phyloP scores from a whole-genome alignment of 2,329 filamentous ascomycete genomes.

The Colletotrichum neosansevieriae region DNA sequence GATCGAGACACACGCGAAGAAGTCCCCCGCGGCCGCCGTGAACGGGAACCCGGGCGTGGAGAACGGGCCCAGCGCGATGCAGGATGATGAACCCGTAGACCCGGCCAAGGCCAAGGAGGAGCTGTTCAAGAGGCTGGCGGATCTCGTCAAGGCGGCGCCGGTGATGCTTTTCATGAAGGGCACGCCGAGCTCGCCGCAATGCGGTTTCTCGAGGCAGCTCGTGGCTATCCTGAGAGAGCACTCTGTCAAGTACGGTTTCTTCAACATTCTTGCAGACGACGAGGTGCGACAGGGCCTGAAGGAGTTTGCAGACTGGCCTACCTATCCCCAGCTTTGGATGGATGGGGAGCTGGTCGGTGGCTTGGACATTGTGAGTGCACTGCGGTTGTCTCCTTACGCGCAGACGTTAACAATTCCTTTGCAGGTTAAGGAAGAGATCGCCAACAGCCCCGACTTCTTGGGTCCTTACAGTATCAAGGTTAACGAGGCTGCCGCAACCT shows the following conservation, averaged over 20 bases:
- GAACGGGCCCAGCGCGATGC: conserved; percentile 40
- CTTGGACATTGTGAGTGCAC: conserved; percentile 86
- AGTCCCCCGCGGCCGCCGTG: conserved; percentile 54
- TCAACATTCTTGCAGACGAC: conserved; percentile 98
- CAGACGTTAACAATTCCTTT: conserved; percentile 8
- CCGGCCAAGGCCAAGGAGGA: conserved; percentile 79
- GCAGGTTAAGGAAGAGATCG: conserved; percentile 93
- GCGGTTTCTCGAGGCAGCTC: conserved; percentile 92
- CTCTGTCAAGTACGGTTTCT: conserved; percentile 96
- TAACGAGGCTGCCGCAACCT: conserved; percentile 53
- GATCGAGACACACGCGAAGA: conserved; percentile 83
- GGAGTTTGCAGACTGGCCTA: conserved; percentile 98
- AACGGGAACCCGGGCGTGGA: conserved; percentile 46
- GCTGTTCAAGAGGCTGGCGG: conserved; percentile 81
- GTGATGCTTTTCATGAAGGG: conserved; percentile 99
- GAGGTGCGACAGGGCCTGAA: conserved; percentile 97
- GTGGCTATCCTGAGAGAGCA: conserved; percentile 89
- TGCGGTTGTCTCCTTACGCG: neutral
- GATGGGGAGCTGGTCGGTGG: conserved; percentile 92
- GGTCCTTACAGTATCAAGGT: conserved; percentile 74
- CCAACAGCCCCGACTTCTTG: conserved; percentile 86
- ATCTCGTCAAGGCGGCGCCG: conserved; percentile 93
- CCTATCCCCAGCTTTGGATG: conserved; percentile 95
- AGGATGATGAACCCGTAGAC: conserved; percentile 50
- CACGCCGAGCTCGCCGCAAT: conserved; percentile 88